Evolutionary conservation across 2,329 filamentous ascomycete genomes (phyloP).

Genomic region (Fusarium tjaetaba): DNA sequence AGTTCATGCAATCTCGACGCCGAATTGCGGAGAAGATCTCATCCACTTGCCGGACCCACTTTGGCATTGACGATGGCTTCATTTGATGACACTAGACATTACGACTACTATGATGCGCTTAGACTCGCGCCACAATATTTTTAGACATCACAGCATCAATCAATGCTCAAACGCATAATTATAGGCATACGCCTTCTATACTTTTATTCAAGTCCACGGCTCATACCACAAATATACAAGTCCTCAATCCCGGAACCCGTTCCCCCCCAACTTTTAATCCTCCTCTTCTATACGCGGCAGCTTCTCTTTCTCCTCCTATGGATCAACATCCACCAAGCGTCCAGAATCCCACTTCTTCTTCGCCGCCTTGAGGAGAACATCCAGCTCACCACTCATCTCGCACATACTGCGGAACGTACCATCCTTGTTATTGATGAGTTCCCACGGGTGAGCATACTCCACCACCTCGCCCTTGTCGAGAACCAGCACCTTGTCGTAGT

Average conservation of each 20-base stretch:
- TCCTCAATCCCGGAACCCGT: neutral
- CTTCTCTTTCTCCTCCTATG: conserved; percentile 28
- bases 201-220: conserved; percentile 14
- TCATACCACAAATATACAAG: conserved; percentile 6
- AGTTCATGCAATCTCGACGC: conserved; percentile 29
- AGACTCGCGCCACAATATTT: neutral
- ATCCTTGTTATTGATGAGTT: conserved; percentile 76
- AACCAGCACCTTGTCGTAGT: conserved; percentile 97
- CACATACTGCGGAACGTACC: conserved; percentile 73
- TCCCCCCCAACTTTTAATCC: conserved; percentile 1
- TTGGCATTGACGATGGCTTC: conserved; percentile 2
- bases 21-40: conserved; percentile 25
- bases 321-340: conserved; percentile 48
- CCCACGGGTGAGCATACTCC: conserved; percentile 91
- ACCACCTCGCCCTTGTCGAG: conserved; percentile 88
- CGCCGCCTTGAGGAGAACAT: conserved; percentile 61
- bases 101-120: neutral
- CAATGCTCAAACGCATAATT: neutral
- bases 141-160: too few relatives aligned
- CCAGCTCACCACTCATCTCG: conserved; percentile 69
- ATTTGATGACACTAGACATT: neutral
- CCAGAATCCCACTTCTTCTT: conserved; percentile 62
- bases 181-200: conserved; percentile 28
- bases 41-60: conserved; percentile 9
- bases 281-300: conserved; percentile 16